phyloP scores from a whole-genome alignment of 176 grass and related monocot genomes.

The Luzula sylvatica region DNA sequence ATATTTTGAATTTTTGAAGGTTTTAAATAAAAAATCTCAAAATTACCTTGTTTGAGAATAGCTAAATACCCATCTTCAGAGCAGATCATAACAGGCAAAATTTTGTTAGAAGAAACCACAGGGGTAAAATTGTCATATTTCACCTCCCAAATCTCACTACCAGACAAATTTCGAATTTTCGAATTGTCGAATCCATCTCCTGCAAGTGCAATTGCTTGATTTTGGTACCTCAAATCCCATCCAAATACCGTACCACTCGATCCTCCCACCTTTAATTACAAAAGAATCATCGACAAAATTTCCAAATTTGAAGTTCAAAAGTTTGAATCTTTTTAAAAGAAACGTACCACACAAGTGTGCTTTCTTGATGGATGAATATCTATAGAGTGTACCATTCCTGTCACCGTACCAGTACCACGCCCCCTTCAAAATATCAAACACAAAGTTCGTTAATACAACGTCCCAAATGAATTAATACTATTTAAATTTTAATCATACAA shows the following conservation, averaged over 20 bases:
- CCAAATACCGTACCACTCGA: slow-evolving; percentile 73
- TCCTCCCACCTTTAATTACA: slow-evolving; percentile 68
- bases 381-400: slow-evolving; percentile 70
- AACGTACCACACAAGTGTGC: slow-evolving; percentile 64
- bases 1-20: slow-evolving; percentile 4
- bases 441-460: neutral
- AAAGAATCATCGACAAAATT: slow-evolving; percentile 8
- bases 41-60: slow-evolving; percentile 80
- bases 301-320: no score
- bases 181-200: slow-evolving; percentile 32
- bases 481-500: neutral
- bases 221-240: slow-evolving; percentile 66
- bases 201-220: slow-evolving; percentile 63
- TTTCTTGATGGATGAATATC: slow-evolving; percentile 93
- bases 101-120: slow-evolving; percentile 42
- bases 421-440: slow-evolving; percentile 35
- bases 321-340: slow-evolving; percentile 10
- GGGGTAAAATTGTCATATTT: slow-evolving; percentile 67
- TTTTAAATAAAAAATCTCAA: slow-evolving; percentile 1
- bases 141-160: slow-evolving; percentile 94
- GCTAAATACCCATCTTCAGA: slow-evolving; percentile 90
- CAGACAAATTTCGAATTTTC: slow-evolving; percentile 23
- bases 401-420: slow-evolving; percentile 19
- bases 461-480: neutral
- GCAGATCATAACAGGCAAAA: slow-evolving; percentile 89